A percentile compares a stretch with the other conserved stretches of the same genome.
These are phyloP conservation scores for Geranium brycei DNA, from an alignment of 345 rosid species.

Conservation along the genomic window DNA sequence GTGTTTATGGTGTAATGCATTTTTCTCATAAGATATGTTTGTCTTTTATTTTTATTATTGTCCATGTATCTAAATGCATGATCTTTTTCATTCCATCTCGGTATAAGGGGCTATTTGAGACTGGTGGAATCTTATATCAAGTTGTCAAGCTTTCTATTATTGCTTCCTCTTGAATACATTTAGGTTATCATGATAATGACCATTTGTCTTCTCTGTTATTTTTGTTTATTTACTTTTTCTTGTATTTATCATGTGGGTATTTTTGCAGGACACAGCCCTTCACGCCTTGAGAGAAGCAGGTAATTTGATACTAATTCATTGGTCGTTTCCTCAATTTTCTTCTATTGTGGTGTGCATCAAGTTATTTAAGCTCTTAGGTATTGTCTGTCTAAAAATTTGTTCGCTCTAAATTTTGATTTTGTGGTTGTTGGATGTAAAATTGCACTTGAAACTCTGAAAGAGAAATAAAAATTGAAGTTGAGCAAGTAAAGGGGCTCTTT, in stretches of 20 bases:
- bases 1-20: not conserved
- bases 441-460: too few relatives aligned
- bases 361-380: not conserved
- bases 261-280: slow-evolving; percentile 55
- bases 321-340: not conserved
- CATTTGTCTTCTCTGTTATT: not conserved
- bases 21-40: not conserved
- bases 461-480: not conserved
- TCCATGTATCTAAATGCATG: not conserved
- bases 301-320: slow-evolving; percentile 14
- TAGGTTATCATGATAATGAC: not conserved
- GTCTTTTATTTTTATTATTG: not conserved
- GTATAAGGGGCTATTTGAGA: not conserved
- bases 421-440: not conserved
- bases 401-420: not conserved
- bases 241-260: slow-evolving; percentile 5
- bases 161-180: not conserved
- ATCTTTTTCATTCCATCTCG: not conserved
- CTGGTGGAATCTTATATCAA: not conserved
- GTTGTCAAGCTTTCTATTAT: not conserved
- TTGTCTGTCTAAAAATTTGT: not conserved
- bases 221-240: not conserved
- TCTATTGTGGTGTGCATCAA: not conserved
- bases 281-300: slow-evolving; percentile 48
- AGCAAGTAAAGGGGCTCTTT: too few relatives aligned